Base-by-base conservation (phyloP, 1,284 basidiomycete species). In the Pascua sp. region DNA sequence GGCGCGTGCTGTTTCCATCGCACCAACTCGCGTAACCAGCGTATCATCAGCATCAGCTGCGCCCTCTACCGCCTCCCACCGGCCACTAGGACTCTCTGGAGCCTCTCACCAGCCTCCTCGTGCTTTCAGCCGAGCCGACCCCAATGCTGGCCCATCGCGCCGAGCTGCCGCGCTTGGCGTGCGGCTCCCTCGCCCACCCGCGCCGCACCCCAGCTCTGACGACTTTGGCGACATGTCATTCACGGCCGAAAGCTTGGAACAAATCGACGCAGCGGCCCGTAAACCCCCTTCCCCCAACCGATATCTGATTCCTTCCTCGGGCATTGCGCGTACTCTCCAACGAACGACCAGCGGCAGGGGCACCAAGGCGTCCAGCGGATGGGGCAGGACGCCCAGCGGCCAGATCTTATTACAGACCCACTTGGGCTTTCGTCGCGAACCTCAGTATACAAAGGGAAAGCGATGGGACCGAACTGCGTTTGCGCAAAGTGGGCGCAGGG, bases 391-490 rank as follows among this genome's bases (percentile, higher is more conserved):
- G 36, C 51, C 50, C 17, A 57, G 51, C 12, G 50, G 46, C 8
- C 53, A 51, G 42, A 49, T 51, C 4, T 65, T 60, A 13, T 50
- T 73, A 32, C 75, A 77, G 59, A 74, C 71, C 5, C 76, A 77
- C 54, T 57, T 77, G n/a, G 71, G 68, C 43, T 77, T 75, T 49
- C 61, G 70, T 32, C 60, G 62, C 36, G 69, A 72, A 15, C 68
- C 70, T 36, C 62, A 55, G 18, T 58, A 62, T 13, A 78, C 75
- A 11, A 69, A 67, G 52, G 77, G 77, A 9, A 94, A 92, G 77
- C 79, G 82, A 51, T 95, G 92, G 91, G 90, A 94, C 70, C 85
- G 89, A 24, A 90, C 90, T 0, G 84, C 80, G 12, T 93, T 89
- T 68, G 85, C 90, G 1, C 88, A 89, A 77, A 84, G 85, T 1